These are phyloP conservation scores for Pseudozyma sp. DNA, from an alignment of 1,284 basidiomycete species.

Conservation along the genomic window DNA sequence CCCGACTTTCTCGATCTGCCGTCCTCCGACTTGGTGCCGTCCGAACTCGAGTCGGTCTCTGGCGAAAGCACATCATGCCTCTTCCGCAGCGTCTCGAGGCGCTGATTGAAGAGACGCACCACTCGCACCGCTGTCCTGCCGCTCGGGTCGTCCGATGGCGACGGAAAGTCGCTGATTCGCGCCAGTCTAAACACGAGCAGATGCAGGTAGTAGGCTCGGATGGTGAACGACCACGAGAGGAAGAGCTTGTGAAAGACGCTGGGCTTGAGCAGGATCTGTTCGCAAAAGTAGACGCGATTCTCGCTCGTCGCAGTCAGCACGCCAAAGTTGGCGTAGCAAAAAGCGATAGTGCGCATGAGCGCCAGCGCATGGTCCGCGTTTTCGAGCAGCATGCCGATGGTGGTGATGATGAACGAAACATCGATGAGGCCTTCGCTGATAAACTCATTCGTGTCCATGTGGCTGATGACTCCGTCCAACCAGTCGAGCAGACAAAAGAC, in stretches of 20 bases:
- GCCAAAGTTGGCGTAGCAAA: slow-evolving; percentile 65
- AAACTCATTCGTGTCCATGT: slow-evolving; percentile 62
- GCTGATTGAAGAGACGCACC: slow-evolving; percentile 54
- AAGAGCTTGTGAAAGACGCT: slow-evolving; percentile 64
- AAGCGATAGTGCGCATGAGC: slow-evolving; percentile 64
- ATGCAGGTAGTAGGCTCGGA: slow-evolving; percentile 65
- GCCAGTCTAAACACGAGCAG: slow-evolving; percentile 65
- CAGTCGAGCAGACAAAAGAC: slow-evolving; percentile 66
- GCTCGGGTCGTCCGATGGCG: slow-evolving; percentile 48
- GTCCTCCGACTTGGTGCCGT: slow-evolving; percentile 52
- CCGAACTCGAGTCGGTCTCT: slow-evolving; percentile 50
- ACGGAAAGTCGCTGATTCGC: slow-evolving; percentile 57
- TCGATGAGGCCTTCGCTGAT: slow-evolving; percentile 54
- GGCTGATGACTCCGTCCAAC: slow-evolving; percentile 61
- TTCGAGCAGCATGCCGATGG: slow-evolving; percentile 59
- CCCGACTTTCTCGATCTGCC: slow-evolving; percentile 34
- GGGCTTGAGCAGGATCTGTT: slow-evolving; percentile 61
- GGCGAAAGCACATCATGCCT: slow-evolving; percentile 60
- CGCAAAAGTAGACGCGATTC: slow-evolving; percentile 59
- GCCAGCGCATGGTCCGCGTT: slow-evolving; percentile 65
- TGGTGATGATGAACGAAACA: slow-evolving; percentile 60
- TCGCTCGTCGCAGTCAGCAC: slow-evolving; percentile 51
- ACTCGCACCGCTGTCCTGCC: slow-evolving; percentile 55
- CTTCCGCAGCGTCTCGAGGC: slow-evolving; percentile 58
- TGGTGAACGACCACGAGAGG: slow-evolving; percentile 66